Evolutionary conservation across 78 protist genomes (phyloP).

Genomic region (Chrysochromulina parva): DNA sequence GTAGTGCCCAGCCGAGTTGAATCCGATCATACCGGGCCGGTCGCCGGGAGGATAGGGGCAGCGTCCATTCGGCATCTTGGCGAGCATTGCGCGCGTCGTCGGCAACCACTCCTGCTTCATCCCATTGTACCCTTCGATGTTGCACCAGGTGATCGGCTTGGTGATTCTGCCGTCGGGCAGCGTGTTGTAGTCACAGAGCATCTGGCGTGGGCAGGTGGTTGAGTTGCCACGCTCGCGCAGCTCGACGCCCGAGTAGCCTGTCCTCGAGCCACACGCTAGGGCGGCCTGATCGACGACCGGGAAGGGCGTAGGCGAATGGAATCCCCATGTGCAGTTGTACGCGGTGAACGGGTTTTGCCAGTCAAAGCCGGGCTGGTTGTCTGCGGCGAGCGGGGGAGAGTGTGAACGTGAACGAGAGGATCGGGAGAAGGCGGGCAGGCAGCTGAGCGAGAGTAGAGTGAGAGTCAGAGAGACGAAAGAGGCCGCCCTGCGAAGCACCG

Average conservation of each 20-base stretch:
- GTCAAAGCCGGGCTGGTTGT: not conserved
- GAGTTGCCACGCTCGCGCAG: not conserved
- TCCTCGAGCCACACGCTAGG: too few species aligned
- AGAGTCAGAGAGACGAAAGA: too few species aligned
- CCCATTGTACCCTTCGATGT: constrained; percentile 13
- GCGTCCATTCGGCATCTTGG: not conserved
- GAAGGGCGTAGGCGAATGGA: not conserved
- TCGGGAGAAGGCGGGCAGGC: too few species aligned
- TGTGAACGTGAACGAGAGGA: too few species aligned
- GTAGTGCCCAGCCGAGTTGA: too few species aligned
- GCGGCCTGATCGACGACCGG: not conserved
- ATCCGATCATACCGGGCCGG: not conserved
- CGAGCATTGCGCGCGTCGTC: not conserved
- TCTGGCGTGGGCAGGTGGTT: constrained; percentile 1
- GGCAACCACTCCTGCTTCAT: not conserved
- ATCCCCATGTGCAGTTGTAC: constrained; percentile 24
- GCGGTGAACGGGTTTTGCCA: constrained; percentile 16
- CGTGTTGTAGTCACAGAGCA: not conserved
- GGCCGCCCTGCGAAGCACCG: too few species aligned
- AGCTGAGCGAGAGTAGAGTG: too few species aligned
- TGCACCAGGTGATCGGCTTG: not conserved
- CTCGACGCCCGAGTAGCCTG: not conserved
- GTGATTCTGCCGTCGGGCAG: not conserved
- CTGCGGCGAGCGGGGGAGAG: too few species aligned
- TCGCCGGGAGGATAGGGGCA: constrained; percentile 19